Base-by-base conservation (phyloP, 371 early-diverging fungal species). In the Enterocytospora artemiae region DNA sequence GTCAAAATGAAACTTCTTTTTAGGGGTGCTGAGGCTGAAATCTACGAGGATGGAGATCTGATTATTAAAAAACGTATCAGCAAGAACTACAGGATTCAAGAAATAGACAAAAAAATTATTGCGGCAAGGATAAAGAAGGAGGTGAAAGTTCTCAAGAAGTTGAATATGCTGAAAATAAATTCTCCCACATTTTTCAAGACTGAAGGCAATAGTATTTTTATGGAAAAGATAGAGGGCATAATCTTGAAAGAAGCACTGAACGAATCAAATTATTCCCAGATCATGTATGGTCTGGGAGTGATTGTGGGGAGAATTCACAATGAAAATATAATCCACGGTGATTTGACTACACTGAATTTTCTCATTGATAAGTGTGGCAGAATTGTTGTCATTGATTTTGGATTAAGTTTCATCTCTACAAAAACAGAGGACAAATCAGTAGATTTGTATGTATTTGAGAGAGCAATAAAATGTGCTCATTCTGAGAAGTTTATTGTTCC, bases 381-480 rank as follows among this genome's bases (percentile, higher is more conserved):
- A 24, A 12, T 65, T 72, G 76, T 27, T 60, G 67, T 92, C 49
- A 93, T 97, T 61, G 98, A 97, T 81, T 97, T 97, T 82, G 98
- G 98, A 0, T 76, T 97, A 51, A 87, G 90, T 65, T 88, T 83
- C 69, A 80, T 84, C 25, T 88, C 91, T 9, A 69, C 71, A 1
- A 79, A 90, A 70, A 74, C 79, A n/a, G 98, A 97, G 74, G 98
- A 97, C 78, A 93, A 93, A 78, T 96, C 92, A 18, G 96, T 95
- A 0, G 98, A 97, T 81, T 80, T 97, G 31, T 95, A 94, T 79
- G 92, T 95, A 2, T 85, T 97, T 32, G 95, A 97, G 76, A 84
- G 89, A 33, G 89, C 94, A 0, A 84, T 95, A 67, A 65, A 80
- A 2, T 89, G 91, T 75, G 88, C 90, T 4, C 91, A 93, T 76